Evolutionary conservation across 129 eudicot species (phyloP).

Genomic region (Artemisia annua): DNA sequence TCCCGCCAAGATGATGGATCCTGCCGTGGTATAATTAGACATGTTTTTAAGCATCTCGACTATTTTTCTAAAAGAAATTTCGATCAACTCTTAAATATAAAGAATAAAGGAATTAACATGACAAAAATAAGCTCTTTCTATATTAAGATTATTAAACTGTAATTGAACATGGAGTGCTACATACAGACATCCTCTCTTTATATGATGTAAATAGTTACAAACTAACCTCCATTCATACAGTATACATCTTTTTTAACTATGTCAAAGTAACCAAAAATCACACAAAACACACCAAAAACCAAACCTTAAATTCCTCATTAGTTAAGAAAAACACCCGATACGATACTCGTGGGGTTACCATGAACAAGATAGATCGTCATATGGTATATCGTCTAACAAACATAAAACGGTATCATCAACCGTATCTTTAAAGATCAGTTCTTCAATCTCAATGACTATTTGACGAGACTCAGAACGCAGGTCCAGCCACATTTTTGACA

Average conservation of each 20-base stretch:
- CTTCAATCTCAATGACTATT: constrained; percentile 55
- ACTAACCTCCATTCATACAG: constrained; percentile 30
- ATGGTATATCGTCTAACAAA: constrained; percentile 26
- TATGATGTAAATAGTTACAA: constrained; percentile 30
- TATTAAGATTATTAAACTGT: neutral
- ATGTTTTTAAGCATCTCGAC: too few relatives aligned
- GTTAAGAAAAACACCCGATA: constrained; percentile 15
- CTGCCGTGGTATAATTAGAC: too few relatives aligned
- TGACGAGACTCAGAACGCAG: constrained; percentile 43
- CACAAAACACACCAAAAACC: constrained; percentile 40
- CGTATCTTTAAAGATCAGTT: constrained; percentile 53
- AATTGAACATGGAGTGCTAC: constrained; percentile 14
- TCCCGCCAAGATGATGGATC: too few relatives aligned
- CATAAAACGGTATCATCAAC: constrained; percentile 60
- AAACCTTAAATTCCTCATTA: constrained; percentile 29
- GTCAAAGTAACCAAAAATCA: constrained; percentile 31
- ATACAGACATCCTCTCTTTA: constrained; percentile 23
- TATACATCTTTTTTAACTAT: constrained; percentile 27
- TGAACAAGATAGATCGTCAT: constrained; percentile 19
- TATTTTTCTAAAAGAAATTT: too few relatives aligned
- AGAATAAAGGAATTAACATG: too few relatives aligned
- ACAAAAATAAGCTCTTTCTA: too few relatives aligned
- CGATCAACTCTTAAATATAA: too few relatives aligned
- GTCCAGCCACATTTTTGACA: constrained; percentile 62
- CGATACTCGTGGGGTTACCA: constrained; percentile 2